Percentiles rank a stretch among this genome's conserved stretches.
Conservation (phyloP, 106 monocot genomes). For the Dioscorea zingiberensis region DNA sequence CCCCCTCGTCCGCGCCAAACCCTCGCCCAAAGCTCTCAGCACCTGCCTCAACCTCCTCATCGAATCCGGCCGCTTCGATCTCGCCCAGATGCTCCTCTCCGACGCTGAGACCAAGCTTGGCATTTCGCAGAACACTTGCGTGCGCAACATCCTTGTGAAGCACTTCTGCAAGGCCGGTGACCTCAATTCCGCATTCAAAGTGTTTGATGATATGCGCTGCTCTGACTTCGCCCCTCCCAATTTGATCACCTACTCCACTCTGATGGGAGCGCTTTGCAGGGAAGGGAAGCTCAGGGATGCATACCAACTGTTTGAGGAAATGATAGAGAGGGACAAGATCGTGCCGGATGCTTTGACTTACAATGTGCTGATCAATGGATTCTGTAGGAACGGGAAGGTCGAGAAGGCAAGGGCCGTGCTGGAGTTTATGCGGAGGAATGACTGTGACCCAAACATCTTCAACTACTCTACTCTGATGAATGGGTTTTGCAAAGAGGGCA, state of each 20-base stretch:
- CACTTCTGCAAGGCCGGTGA: slow-evolving; percentile 31
- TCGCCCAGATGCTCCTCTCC: slow-evolving; percentile 35
- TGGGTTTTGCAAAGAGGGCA: slow-evolving; percentile 58
- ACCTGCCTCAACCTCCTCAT: slow-evolving; percentile 62
- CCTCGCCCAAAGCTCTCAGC: slow-evolving; percentile 62
- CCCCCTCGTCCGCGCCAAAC: slow-evolving; percentile 44
- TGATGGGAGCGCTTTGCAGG: slow-evolving; percentile 55
- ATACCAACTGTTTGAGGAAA: slow-evolving; percentile 87
- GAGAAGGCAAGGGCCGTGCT: slow-evolving; percentile 61
- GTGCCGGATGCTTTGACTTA: slow-evolving; percentile 62
- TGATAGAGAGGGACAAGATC: slow-evolving; percentile 69
- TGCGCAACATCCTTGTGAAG: slow-evolving; percentile 76
- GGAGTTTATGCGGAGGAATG: slow-evolving; percentile 70
- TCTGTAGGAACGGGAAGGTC: slow-evolving; percentile 50
- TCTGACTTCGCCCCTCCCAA: slow-evolving; percentile 30
- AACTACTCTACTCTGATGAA: slow-evolving; percentile 80
- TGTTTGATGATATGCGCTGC: slow-evolving; percentile 46
- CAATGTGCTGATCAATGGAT: slow-evolving; percentile 77
- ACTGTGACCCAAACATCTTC: slow-evolving; percentile 66
- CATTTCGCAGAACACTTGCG: slow-evolving; percentile 47
- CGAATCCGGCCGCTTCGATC: slow-evolving; percentile 35
- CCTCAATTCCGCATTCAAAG: slow-evolving; percentile 34
- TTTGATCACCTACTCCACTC: slow-evolving; percentile 74
- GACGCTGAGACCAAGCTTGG: slow-evolving; percentile 13
- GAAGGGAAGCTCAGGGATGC: slow-evolving; percentile 61